Conservation (phyloP, 305 asterid genomes). For the Vinca major region DNA sequence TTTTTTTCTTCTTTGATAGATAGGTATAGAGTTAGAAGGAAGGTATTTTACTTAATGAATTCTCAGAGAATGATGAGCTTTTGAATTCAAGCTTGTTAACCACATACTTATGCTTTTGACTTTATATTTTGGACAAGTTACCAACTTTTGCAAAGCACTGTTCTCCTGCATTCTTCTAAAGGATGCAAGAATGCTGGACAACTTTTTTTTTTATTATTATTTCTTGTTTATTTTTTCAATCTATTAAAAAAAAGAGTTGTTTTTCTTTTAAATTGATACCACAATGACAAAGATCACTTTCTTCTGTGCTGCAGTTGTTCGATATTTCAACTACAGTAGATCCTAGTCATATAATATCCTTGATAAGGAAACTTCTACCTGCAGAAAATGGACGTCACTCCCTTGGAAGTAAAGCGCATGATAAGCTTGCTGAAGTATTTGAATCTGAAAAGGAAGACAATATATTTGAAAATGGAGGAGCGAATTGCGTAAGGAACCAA, state of each 20-base stretch:
- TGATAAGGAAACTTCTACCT: slow-evolving; percentile 88
- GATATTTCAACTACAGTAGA: slow-evolving; percentile 80
- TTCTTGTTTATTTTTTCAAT: no score
- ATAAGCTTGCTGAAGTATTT: slow-evolving; percentile 19
- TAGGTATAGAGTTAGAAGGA: no score
- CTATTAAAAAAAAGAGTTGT: no score
- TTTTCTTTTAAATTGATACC: neutral
- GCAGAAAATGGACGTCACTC: slow-evolving; percentile 27
- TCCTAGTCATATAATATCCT: slow-evolving; percentile 78
- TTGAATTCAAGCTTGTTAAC: no score
- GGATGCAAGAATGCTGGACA: no score
- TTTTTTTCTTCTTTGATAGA: no score
- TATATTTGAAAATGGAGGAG: slow-evolving; percentile 37
- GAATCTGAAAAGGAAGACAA: slow-evolving; percentile 23
- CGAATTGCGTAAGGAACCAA: slow-evolving; percentile 5
- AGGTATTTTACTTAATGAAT: no score
- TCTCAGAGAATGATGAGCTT: no score
- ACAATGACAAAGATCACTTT: slow-evolving; percentile 3
- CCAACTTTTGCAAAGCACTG: neutral
- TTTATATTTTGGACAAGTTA: neutral
- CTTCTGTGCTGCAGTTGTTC: slow-evolving; percentile 49
- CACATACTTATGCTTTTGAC: neutral
- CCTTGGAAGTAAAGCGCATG: slow-evolving; percentile 22
- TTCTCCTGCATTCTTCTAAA: neutral
- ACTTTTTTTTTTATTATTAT: no score